Base-by-base conservation (phyloP, 495 filamentous ascomycete species). In the Neurospora sublineolata region DNA sequence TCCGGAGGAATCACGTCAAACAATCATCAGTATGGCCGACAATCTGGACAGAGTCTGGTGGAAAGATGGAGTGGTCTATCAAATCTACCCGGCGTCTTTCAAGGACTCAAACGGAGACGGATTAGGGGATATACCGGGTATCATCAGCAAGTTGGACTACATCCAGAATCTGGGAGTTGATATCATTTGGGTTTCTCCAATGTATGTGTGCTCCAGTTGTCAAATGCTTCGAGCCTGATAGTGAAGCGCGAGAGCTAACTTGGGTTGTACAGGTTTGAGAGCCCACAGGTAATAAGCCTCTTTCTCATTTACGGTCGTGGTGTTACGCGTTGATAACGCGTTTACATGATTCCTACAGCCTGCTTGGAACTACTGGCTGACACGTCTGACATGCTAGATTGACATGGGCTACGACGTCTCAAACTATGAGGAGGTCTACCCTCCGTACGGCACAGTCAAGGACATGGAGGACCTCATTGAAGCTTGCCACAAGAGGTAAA, bases 61-160 rank as follows among this genome's bases (percentile, higher is more conserved):
- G 82, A 84, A 83, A 72, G 78, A 83, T 68, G 77, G 76, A 8
- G 75, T 77, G 10, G 87, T 90, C 37, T 92, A 92, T 73, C 90
- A 92, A 75, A 89, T 92, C 76, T 92, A 90, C 82, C 90, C 90
- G 4, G 85, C 89, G 4, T 88, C 85, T 4, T 92, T 86, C 82
- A 87, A 88, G 46, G 90, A 92, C 76, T 88, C 87, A 37, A 90
- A 91, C 74, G 83, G 85, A 71, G 89, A 91, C 74, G 90, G 90
- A 4, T 79, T 89, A 30, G 90, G 90, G 14, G 90, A 92, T 73
- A 86, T 92, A 60, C 87, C 83, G 0, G 90, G 90, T 11, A 91
- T 92, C 68, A 85, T 89, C 41, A 88, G 86, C 68, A 87, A 90
- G 77, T 76, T 92, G 8, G 88, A 89, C 76, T 90, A 92, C 76